Conservation (phyloP, 805 yeast genomes). For the Metschnikowia matae region DNA sequence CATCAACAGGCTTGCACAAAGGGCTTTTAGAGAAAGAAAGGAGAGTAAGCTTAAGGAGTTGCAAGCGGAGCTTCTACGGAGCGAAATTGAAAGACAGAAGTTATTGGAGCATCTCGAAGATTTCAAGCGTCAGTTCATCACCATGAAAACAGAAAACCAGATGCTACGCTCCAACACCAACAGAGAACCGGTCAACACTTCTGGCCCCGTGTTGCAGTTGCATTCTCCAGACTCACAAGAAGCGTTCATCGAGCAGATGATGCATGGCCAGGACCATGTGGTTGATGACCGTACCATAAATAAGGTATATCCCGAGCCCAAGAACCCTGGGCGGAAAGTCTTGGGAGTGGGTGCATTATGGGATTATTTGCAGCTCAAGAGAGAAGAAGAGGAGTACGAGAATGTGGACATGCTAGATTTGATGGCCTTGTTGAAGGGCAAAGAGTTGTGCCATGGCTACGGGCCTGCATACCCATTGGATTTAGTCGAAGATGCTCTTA, state of each 20-base stretch:
- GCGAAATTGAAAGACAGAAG: constrained; percentile 51
- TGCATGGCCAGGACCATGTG: constrained; percentile 23
- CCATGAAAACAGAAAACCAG: constrained; percentile 61
- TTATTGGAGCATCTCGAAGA: constrained; percentile 47
- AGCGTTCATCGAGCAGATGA: constrained; percentile 31
- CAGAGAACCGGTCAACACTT: constrained; percentile 5
- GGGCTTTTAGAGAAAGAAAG: constrained; percentile 81
- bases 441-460: constrained; percentile 72
- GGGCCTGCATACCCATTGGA: constrained; percentile 64
- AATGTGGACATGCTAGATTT: constrained; percentile 55
- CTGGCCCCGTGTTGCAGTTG: constrained; percentile 17
- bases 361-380: constrained; percentile 60
- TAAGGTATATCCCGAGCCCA: constrained; percentile 34
- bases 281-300: constrained; percentile 18
- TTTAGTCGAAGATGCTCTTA: constrained; percentile 32
- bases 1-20: constrained; percentile 82
- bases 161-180: constrained; percentile 31
- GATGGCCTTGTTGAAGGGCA: constrained; percentile 57
- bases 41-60: constrained; percentile 68
- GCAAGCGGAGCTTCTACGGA: constrained; percentile 51
- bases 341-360: constrained; percentile 76
- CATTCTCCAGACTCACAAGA: constrained; percentile 33
- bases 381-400: constrained; percentile 42
- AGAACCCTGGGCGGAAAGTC: constrained; percentile 43
- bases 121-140: constrained; percentile 50